phyloP scores from a whole-genome alignment of 2,329 filamentous ascomycete species.

The Bertia moriformis region DNA sequence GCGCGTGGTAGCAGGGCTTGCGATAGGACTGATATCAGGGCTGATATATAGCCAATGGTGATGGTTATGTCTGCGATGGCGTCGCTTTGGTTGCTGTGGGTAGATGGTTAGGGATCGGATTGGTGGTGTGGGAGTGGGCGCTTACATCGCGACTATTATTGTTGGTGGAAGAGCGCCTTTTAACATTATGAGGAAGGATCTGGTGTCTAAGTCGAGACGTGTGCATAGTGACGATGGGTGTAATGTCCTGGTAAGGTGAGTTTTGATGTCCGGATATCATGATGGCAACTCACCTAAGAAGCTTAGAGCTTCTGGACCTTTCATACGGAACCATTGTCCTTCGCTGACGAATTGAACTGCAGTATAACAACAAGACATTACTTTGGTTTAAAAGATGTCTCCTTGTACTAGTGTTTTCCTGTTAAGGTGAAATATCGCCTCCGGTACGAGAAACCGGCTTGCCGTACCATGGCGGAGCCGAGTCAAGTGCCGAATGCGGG shows the following conservation, averaged over 20 bases:
- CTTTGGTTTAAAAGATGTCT: too few species aligned
- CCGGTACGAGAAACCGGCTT: too few species aligned
- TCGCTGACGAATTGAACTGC: too few species aligned
- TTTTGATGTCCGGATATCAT: too few species aligned
- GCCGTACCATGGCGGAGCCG: neutral
- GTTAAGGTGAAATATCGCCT: too few species aligned
- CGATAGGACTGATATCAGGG: neutral
- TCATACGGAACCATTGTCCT: too few species aligned
- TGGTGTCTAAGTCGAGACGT: neutral
- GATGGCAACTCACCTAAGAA: too few species aligned
- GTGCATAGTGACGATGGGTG: neutral
- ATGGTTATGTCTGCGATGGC: neutral
- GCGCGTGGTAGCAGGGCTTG: neutral
- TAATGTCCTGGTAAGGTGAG: neutral
- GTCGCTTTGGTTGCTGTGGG: neutral
- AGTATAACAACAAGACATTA: too few species aligned
- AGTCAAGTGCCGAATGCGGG: neutral
- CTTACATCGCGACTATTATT: neutral
- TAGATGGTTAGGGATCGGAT: neutral
- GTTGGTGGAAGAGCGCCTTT: constrained; percentile 1
- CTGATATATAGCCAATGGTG: neutral
- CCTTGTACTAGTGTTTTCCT: too few species aligned
- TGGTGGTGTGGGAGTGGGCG: neutral
- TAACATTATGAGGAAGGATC: neutral
- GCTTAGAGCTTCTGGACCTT: too few species aligned